A percentile compares a stretch with the other conserved stretches of the same genome.
phyloP scores from a whole-genome alignment of 2,329 filamentous ascomycete species.

The Dothistroma pini region DNA sequence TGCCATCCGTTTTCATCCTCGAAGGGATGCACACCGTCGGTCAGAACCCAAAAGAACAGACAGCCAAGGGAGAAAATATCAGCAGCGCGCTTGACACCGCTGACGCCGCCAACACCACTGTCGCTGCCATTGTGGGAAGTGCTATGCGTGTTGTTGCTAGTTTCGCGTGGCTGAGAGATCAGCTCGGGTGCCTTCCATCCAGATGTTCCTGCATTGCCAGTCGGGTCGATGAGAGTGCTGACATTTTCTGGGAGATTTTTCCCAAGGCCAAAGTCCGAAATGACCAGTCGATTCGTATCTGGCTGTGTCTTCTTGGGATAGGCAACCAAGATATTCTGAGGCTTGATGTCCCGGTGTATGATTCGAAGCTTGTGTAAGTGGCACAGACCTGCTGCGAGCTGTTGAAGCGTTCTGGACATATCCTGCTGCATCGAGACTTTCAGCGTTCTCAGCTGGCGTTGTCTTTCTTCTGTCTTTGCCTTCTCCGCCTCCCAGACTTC shows the following conservation, averaged over 20 bases:
- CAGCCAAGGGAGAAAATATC: slow-evolving; percentile 97
- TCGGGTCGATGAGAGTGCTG: slow-evolving; percentile 91
- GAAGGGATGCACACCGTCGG: slow-evolving; percentile 86
- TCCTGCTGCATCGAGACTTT: slow-evolving; percentile 71
- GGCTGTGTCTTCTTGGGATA: slow-evolving; percentile 64
- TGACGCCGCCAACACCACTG: slow-evolving; percentile 47
- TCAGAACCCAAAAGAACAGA: slow-evolving; percentile 99
- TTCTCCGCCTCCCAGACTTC: slow-evolving; percentile 90
- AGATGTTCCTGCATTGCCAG: slow-evolving; percentile 87
- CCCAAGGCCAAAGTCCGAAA: slow-evolving; percentile 96
- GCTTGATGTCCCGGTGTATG: slow-evolving; percentile 95
- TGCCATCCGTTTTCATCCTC: slow-evolving; percentile 93
- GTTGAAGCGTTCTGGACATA: slow-evolving; percentile 74
- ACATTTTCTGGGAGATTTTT: slow-evolving; percentile 95
- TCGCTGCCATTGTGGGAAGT: slow-evolving; percentile 52
- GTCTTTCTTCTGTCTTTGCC: slow-evolving; percentile 48
- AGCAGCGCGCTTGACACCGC: slow-evolving; percentile 89
- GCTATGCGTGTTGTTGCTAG: slow-evolving; percentile 43
- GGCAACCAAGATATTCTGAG: slow-evolving; percentile 90
- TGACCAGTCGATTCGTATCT: slow-evolving; percentile 71
- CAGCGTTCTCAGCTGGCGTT: slow-evolving; percentile 50
- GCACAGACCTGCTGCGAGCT: slow-evolving; percentile 83
- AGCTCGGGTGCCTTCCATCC: slow-evolving; percentile 97
- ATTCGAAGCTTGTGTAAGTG: slow-evolving; percentile 90
- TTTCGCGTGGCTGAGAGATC: slow-evolving; percentile 57